Base-by-base conservation (phyloP, 2,329 filamentous ascomycete genomes). In the Fusarium sp. region DNA sequence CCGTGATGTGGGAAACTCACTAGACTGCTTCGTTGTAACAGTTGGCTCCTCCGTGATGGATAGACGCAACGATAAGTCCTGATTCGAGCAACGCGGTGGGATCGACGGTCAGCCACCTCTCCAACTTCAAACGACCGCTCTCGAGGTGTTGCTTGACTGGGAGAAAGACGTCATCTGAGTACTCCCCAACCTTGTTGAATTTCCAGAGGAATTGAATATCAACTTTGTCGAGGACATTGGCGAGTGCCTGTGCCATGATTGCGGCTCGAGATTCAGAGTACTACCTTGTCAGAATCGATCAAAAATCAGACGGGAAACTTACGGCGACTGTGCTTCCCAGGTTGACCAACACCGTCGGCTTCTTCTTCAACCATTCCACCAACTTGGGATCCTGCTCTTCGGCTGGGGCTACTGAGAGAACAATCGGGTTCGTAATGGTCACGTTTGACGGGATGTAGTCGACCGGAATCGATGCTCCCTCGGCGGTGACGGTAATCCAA, bases 291-390 rank as follows among this genome's bases (percentile, higher is more conserved):
- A 52, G 50, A 3, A 5, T 25, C 16, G 49, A 27, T 3, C 2
- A 12, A 20, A 5, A 1, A 0, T 40, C 3, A 56, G 18, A 15
- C 6, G 1, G 7, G 24, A 3, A 18, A 56, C 68, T 29, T 49
- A 71, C 64, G 2, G 22, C 40, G 12, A 73, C 40, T 15, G 47
- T 75, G 5, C 82, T 85, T 0, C 85, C 85, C 0, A 87, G 77
- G 56, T 84, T 86, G 11, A 87, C 79, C 15, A 87, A 76, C 0
- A 87, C 73, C 0, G 85, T 87, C 3, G 83, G 82, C 0, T 73
- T 73, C 10, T 73, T 73, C 2, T 75, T 73, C 15, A 87, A 65
- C 85, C 85, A 87, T 1, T 47, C 34, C 2, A 79, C 77, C 29
- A 87, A 73, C 42, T 82, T 80, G 0, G 81, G 76, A 44, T 87